Evolutionary conservation across 345 rosid species (phyloP).

Genomic region (Eucalyptus leucophloia): DNA sequence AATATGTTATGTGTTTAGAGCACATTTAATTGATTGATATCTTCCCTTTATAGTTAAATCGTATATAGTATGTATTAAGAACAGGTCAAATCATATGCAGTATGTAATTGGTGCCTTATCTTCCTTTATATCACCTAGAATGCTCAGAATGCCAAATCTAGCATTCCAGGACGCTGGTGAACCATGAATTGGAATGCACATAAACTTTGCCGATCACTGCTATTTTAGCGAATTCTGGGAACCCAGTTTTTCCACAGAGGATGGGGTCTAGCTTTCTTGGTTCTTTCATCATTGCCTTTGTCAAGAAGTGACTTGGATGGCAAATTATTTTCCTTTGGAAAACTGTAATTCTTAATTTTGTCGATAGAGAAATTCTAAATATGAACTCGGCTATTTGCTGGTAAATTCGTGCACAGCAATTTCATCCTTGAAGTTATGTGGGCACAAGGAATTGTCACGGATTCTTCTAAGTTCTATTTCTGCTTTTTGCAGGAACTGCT

Average conservation of each 20-base stretch:
- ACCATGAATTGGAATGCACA: background rate
- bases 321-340: background rate
- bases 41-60: background rate
- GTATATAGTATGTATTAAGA: background rate
- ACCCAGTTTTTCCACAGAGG: background rate
- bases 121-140: background rate
- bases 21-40: background rate
- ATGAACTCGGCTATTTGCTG: background rate
- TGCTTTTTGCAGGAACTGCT: background rate
- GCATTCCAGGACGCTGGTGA: background rate
- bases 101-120: background rate
- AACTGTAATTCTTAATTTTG: background rate
- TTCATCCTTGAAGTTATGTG: background rate
- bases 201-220: background rate
- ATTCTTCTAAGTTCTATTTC: background rate
- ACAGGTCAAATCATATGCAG: background rate
- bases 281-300: background rate
- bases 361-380: background rate
- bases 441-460: background rate
- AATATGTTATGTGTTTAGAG: background rate
- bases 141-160: background rate
- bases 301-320: background rate
- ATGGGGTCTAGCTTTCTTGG: background rate
- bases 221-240: background rate
- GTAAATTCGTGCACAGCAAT: background rate